Evolutionary conservation across 495 filamentous ascomycete species (phyloP).

Genomic region (Hypoxylon rickii): DNA sequence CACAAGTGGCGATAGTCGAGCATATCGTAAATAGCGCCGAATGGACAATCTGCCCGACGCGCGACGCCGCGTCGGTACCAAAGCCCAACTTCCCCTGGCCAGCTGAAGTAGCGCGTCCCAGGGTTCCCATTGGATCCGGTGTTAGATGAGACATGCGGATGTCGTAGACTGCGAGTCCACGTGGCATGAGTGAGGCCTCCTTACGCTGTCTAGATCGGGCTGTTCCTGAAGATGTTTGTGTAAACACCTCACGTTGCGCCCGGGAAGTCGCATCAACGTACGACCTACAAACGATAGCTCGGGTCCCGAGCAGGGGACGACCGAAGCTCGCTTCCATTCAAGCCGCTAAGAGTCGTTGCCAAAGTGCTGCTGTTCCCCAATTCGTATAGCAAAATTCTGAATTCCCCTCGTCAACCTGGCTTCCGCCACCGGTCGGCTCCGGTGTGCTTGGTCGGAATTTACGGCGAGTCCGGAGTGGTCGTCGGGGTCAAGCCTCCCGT

Average conservation of each 20-base stretch:
- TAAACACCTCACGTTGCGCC: conserved; percentile 9
- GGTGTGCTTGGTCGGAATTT: conserved; percentile 7
- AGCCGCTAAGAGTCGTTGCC: background rate
- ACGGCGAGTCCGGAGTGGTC: conserved; percentile 13
- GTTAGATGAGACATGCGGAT: conserved; percentile 33
- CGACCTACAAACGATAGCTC: conserved; percentile 15
- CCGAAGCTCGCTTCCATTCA: conserved; percentile 11
- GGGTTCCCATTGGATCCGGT: conserved; percentile 19
- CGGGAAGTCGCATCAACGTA: conserved; percentile 28
- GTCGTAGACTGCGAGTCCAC: conserved; percentile 31
- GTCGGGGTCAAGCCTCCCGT: conserved; percentile 32
- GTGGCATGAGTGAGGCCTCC: conserved; percentile 29
- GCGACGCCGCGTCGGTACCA: conserved; percentile 16
- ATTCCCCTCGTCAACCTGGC: background rate
- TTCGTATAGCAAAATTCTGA: background rate
- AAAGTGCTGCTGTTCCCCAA: too few species aligned
- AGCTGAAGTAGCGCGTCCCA: conserved; percentile 25
- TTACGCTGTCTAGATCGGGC: conserved; percentile 21
- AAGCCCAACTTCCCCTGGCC: conserved; percentile 16
- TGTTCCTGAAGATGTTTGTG: conserved; percentile 15
- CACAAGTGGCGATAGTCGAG: conserved; percentile 15
- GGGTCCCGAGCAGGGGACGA: conserved; percentile 16
- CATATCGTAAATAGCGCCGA: conserved; percentile 18
- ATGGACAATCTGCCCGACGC: conserved; percentile 7
- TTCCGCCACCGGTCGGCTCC: conserved; percentile 16